These are phyloP conservation scores for Eimeria brunetti DNA, from an alignment of 169 alveolate species.

Conservation along the genomic window DNA sequence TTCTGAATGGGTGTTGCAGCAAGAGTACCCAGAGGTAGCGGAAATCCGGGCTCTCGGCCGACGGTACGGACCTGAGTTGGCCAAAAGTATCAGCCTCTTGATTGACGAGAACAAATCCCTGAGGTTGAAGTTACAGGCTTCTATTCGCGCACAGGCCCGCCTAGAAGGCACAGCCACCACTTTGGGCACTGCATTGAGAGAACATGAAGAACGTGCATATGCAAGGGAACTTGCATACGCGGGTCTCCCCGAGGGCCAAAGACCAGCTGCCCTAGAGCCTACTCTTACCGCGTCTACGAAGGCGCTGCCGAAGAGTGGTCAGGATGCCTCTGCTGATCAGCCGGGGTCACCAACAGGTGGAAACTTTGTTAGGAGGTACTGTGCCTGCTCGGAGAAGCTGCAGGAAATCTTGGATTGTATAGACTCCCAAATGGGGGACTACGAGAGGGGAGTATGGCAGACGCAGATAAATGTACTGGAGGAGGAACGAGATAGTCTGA, in stretches of 20 bases:
- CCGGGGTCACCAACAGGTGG: conserved; percentile 22
- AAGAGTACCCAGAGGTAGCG: conserved; percentile 70
- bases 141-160: conserved; percentile 73
- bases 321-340: neutral
- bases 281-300: neutral
- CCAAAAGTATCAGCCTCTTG: conserved; percentile 37
- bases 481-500: conserved; percentile 75
- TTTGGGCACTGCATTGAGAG: conserved; percentile 47
- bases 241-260: neutral
- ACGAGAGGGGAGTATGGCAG: conserved; percentile 80
- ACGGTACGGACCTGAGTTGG: conserved; percentile 73
- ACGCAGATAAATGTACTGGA: conserved; percentile 75
- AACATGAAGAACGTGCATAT: conserved; percentile 50
- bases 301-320: neutral
- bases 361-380: conserved; percentile 34
- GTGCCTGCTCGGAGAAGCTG: conserved; percentile 77
- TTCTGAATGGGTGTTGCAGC: conserved; percentile 41
- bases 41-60: conserved; percentile 74
- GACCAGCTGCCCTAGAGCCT: neutral
- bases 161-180: conserved; percentile 26
- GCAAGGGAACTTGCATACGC: conserved; percentile 62
- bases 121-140: conserved; percentile 70
- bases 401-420: conserved; percentile 77
- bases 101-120: conserved; percentile 76
- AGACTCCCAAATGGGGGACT: conserved; percentile 65